Base-by-base conservation (phyloP, 257 asterid species). In the Solanum ossicruentum region DNA sequence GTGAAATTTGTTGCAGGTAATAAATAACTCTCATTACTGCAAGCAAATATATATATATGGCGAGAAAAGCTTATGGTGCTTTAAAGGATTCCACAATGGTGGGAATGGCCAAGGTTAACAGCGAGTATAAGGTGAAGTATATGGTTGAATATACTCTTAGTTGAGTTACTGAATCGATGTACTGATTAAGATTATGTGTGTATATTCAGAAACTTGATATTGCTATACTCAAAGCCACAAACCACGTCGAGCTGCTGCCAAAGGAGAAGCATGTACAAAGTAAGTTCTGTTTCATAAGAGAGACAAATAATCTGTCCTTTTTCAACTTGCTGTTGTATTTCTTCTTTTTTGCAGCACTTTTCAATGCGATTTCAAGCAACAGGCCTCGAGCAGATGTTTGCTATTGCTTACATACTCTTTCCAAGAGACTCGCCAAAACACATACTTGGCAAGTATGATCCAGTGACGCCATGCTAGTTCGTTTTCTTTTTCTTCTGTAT, bases 171-270 rank as follows among this genome's bases (percentile, higher is more conserved):
- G n/a, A 85, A 83, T 15, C 17, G 16, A n/a, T 71, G 56, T 84
- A 72, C 1, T 51, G 26, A 23, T 32, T 47, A 73, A 75, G 81
- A 47, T n/a, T 69, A 47, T 71, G 61, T 66, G 23, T 84, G 60
- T 78, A 86, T 51, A 82, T 91, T 66, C 92, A 95, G 98, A 93
- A 70, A 12, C 86, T 95, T 61, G 93, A 89, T 86, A 92, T 93
- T 69, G 92, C 98, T 85, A 85, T 93, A 84, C 92, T 95, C 41
- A 95, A 95, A 91, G 98, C 98, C 83, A 95, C 98, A 52, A 93
- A 90, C 89, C 98, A 95, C 63, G 91, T 86, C 18, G 97, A 95
- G 84, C 82, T 79, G 81, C 72, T 93, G 87, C 98, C 98, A 12
- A 95, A 95, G 84, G 94, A 93, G 91, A 95, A 93, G 91, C 98